Conservation (phyloP, 1,284 basidiomycete species). For the Coniophora puteana region DNA sequence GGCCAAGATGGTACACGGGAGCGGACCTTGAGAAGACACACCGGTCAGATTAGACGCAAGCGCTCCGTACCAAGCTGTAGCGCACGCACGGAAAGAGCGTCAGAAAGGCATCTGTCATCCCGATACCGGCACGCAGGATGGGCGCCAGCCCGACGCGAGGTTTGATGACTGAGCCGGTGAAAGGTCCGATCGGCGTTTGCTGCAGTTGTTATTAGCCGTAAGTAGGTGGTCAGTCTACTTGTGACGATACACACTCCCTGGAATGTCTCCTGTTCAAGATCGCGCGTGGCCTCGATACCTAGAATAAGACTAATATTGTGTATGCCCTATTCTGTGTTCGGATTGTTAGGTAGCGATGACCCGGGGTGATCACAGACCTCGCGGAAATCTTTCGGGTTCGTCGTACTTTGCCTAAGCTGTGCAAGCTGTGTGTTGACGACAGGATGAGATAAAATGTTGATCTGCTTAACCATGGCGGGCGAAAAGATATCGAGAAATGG, state of each 20-base stretch:
- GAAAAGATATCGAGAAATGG: constrained; percentile 22
- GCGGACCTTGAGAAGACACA: constrained; percentile 46
- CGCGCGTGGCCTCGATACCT: constrained; percentile 71
- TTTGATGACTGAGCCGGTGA: constrained; percentile 64
- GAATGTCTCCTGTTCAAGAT: constrained; percentile 57
- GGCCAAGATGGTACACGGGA: constrained; percentile 86
- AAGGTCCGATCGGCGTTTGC: constrained; percentile 65
- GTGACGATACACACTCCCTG: constrained; percentile 49
- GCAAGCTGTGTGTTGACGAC: constrained; percentile 71
- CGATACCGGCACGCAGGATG: constrained; percentile 88
- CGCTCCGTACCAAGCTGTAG: not conserved
- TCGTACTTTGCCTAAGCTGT: constrained; percentile 60
- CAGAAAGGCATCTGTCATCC: constrained; percentile 89
- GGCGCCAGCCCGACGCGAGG: constrained; percentile 84
- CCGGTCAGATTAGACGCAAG: constrained; percentile 5
- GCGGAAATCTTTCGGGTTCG: constrained; percentile 73
- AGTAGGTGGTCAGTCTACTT: not conserved
- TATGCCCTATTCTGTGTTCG: constrained; percentile 44
- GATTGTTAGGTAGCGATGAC: constrained; percentile 2
- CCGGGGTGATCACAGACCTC: constrained; percentile 52
- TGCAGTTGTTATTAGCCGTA: constrained; percentile 23
- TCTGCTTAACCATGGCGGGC: constrained; percentile 15
- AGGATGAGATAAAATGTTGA: constrained; percentile 68
- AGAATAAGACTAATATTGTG: constrained; percentile 69
- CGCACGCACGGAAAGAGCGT: constrained; percentile 71